Evolutionary conservation across 371 early-diverging fungal species (phyloP), one percentile per base, ranked within the genome.

Genomic region (Aphelidium insulamus): DNA sequence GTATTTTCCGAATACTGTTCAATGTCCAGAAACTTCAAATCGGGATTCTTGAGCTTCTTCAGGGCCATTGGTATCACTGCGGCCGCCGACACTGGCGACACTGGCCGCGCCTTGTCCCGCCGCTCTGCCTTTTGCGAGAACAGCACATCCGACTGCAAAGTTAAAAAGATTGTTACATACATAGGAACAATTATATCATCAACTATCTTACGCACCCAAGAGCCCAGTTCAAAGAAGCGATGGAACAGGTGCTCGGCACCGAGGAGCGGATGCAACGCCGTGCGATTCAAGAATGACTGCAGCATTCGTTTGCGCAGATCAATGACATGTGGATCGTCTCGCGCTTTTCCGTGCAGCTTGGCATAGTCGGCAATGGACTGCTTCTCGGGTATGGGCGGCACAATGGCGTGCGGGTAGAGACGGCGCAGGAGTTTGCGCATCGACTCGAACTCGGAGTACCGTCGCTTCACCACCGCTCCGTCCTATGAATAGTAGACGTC

Each of bases 361-460:
- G 84, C 78, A 54, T 86, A 86, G 37, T 77, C 79, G 24, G 75
- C 77, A 18, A 92, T 46, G 19, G 78, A 62, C 52, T 88, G 88
- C 54, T 92, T 90, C 37, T 81, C 86, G 7, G 95, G 95, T 42
- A 94, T 86, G 25, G 88, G 88, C 12, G 95, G 90, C 12, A 91
- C 68, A 20, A 85, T 60, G 6, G 72, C 41, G 2, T 72, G 69
- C 11, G 88, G 90, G 46, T 88, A 74, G 27, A 79, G 59, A 25
- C 62, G 52, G 20, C 58, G 50, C 32, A 94, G 58, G 10, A 66
- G 54, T 26, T 54, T 68, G 34, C 83, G 61, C 32, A 94, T 55
- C 10, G 78, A 68, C 45, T 87, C 90, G 44, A 94, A 94, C 40
- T 94, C 95, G 26, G 85, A 83, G 51, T 94, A 94, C 25, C 95